Evolutionary conservation across 495 filamentous ascomycete genomes (phyloP).

Genomic region (Hyaloscypha bicolor): DNA sequence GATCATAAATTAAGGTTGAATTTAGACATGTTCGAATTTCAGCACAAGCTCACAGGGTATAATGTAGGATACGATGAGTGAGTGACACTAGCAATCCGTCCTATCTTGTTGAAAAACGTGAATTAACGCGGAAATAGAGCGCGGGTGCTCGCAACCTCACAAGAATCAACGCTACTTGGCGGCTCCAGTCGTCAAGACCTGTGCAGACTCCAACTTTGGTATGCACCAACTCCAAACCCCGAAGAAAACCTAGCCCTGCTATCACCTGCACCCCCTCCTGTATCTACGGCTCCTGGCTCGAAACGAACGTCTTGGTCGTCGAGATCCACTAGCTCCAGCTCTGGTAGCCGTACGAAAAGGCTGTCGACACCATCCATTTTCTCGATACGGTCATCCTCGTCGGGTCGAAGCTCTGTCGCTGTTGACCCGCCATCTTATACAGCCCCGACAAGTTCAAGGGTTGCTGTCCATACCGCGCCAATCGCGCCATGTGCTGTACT

Average conservation of each 20-base stretch:
- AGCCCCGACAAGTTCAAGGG: background rate
- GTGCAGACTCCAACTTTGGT: slow-evolving; percentile 16
- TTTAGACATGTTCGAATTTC: slow-evolving; percentile 19
- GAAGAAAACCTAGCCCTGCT: background rate
- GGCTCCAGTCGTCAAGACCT: slow-evolving; percentile 13
- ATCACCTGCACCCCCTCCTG: background rate
- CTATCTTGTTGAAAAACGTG: too few relatives aligned
- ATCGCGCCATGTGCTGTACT: slow-evolving; percentile 9
- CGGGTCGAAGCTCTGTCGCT: slow-evolving; percentile 10
- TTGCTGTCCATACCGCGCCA: background rate
- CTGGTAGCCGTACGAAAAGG: background rate
- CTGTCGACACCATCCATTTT: slow-evolving; percentile 8
- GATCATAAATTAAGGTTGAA: background rate
- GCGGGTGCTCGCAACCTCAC: slow-evolving; percentile 15
- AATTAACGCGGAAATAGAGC: slow-evolving; percentile 1
- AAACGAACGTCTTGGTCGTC: slow-evolving; percentile 1
- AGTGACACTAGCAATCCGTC: background rate
- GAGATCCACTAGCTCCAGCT: background rate
- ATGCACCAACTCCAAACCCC: slow-evolving; percentile 4
- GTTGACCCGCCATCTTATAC: slow-evolving; percentile 3
- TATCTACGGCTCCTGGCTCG: background rate
- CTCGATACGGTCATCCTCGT: slow-evolving; percentile 8
- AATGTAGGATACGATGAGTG: slow-evolving; percentile 18
- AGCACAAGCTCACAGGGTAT: slow-evolving; percentile 17
- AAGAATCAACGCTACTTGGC: slow-evolving; percentile 15